Base-by-base conservation (phyloP, 2,329 filamentous ascomycete genomes). In the Capronia americana region DNA sequence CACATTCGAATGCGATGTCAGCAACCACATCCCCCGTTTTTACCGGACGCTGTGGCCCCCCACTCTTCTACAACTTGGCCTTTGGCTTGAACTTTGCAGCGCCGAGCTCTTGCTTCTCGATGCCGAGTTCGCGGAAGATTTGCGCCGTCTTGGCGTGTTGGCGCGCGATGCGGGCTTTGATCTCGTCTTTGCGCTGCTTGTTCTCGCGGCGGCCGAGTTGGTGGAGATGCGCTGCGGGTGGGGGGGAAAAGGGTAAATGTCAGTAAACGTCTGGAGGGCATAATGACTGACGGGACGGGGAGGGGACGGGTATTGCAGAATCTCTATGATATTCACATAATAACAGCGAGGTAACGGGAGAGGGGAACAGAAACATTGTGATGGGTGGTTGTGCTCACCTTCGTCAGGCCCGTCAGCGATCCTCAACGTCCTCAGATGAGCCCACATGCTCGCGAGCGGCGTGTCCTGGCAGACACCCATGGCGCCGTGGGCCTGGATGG, bases 321-420 rank as follows among this genome's bases (percentile, higher is more conserved):
- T n/a, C n/a, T n/a, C n/a, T n/a, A n/a, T n/a, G n/a, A n/a, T n/a
- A 20, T 8, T 44, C 38, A 10, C 5, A n/a, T 8, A n/a, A 17
- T 12, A 48, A 11, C 7, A 46, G n/a, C 14, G 17, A 26, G 7
- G 34, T 8, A 92, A 20, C 17, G 38, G 11, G 92, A 93, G 70
- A 97, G 83, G 26, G 94, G 94, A 1, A 94, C 97, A 81, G 41
- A 17, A 14, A 20, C 26, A n/a, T 44, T n/a, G 38, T 44, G 38
- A 17, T 44, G 12, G 12, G 17, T 7, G 6, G 14, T 17, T 3
- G 17, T 30, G 23, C 53, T 62, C 24, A 62, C 60, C 95, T 86
- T 99, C 95, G 80, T 99, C 95, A 0, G 95, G 95, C 0, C 95
- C 95, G 79, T 99, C 95, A 0, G 92, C 93, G 72, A 97, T 87